phyloP scores from a whole-genome alignment of 2,329 filamentous ascomycete species.

The Bipolaris zeicola region DNA sequence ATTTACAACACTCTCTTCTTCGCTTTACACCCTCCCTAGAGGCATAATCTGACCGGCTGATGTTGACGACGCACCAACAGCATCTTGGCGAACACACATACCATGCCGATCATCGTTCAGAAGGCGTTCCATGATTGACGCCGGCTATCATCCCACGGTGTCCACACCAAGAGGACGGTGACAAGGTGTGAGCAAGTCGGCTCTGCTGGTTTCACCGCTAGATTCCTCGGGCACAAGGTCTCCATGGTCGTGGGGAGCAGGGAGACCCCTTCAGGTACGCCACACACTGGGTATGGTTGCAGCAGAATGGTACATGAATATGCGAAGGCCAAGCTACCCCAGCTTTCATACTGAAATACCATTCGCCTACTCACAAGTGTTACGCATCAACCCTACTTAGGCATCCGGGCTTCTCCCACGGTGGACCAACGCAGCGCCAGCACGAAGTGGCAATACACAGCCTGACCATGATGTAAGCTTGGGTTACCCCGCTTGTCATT shows the following conservation, averaged over 20 bases:
- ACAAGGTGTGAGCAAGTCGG: slow-evolving; percentile 12
- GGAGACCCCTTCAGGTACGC: slow-evolving; percentile 22
- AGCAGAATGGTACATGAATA: slow-evolving; percentile 9
- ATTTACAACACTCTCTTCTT: slow-evolving; percentile 7
- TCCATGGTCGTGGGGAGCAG: slow-evolving; percentile 25
- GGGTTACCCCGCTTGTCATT: slow-evolving; percentile 18
- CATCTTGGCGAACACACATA: slow-evolving; percentile 18
- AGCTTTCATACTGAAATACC: background rate
- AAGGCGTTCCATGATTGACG: slow-evolving; percentile 5
- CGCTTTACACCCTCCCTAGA: slow-evolving; percentile 5
- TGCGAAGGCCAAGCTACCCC: slow-evolving; percentile 4
- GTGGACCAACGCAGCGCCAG: slow-evolving; percentile 5
- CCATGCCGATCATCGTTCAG: slow-evolving; percentile 24
- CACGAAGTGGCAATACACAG: slow-evolving; percentile 9
- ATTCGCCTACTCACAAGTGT: slow-evolving; percentile 1
- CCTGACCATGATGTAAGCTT: slow-evolving; percentile 5
- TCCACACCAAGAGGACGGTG: slow-evolving; percentile 10
- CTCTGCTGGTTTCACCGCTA: slow-evolving; percentile 21
- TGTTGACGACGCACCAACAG: slow-evolving; percentile 7
- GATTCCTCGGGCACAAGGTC: slow-evolving; percentile 13
- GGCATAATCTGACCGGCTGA: background rate
- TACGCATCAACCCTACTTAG: slow-evolving; percentile 6
- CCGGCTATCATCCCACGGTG: slow-evolving; percentile 7
- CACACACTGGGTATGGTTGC: slow-evolving; percentile 25
- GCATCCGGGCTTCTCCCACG: slow-evolving; percentile 3